These are phyloP conservation scores for Carex pumila DNA, from an alignment of 176 grass and related monocot species.

Conservation along the genomic window DNA sequence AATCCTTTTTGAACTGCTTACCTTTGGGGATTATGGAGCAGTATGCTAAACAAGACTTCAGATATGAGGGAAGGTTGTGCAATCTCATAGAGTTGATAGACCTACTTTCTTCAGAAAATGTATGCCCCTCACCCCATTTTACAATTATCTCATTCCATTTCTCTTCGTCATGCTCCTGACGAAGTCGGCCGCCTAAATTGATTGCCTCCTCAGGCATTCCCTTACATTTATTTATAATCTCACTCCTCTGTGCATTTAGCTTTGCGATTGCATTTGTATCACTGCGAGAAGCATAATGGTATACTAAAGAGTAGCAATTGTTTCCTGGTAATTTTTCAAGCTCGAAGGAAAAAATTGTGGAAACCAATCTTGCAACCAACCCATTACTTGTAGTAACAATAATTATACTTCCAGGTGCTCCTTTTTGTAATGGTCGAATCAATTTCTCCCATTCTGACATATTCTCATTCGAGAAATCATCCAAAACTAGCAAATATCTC, in stretches of 20 bases:
- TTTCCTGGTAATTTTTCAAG: conserved; percentile 15
- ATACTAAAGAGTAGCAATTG: conserved; percentile 32
- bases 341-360: background rate
- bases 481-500: conserved; percentile 46
- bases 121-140: background rate
- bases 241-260: conserved; percentile 1
- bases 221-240: conserved; percentile 18
- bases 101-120: background rate
- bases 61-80: conserved; percentile 25
- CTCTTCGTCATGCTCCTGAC: conserved; percentile 2
- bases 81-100: background rate
- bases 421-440: background rate
- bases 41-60: conserved; percentile 51
- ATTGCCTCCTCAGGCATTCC: conserved; percentile 33
- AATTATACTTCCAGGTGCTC: conserved; percentile 31
- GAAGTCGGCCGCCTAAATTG: conserved; percentile 19
- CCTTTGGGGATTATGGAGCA: conserved; percentile 28
- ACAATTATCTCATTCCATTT: conserved; percentile 23
- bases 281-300: background rate
- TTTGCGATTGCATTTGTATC: background rate
- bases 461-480: conserved; percentile 29
- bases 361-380: too few relatives aligned
- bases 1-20: conserved; percentile 19
- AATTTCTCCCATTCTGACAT: conserved; percentile 25
- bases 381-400: conserved; percentile 25